Evolutionary conservation across 345 rosid species (phyloP).

Genomic region (Anastatica hierochuntica): DNA sequence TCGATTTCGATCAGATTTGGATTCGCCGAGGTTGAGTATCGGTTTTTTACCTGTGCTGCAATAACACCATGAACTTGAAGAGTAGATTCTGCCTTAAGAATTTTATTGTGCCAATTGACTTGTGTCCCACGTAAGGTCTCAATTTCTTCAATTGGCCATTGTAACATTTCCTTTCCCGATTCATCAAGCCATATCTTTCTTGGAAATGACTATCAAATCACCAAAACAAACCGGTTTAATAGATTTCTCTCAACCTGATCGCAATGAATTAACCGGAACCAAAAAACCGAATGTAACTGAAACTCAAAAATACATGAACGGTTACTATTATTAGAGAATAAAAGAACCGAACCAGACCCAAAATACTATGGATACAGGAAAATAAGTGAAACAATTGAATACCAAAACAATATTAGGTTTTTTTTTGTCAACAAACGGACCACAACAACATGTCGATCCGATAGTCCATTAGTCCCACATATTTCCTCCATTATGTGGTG

Average conservation of each 20-base stretch:
- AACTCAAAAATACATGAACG: neutral
- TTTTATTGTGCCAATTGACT: slow-evolving; percentile 20
- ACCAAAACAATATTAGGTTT: too few species aligned
- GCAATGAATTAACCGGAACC: too few species aligned
- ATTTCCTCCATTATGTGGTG: too few species aligned
- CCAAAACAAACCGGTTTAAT: neutral
- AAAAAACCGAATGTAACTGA: neutral
- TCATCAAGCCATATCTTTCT: slow-evolving; percentile 40
- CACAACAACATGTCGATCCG: too few species aligned
- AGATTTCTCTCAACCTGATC: neutral
- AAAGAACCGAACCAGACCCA: too few species aligned
- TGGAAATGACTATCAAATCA: slow-evolving; percentile 46
- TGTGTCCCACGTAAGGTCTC: slow-evolving; percentile 36
- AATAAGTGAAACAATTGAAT: too few species aligned
- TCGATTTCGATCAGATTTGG: neutral
- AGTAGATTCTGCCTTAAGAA: slow-evolving; percentile 31
- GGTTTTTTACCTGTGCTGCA: slow-evolving; percentile 35
- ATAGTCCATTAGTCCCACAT: too few species aligned
- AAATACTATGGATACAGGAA: too few species aligned
- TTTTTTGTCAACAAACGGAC: too few species aligned
- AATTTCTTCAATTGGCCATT: slow-evolving; percentile 60
- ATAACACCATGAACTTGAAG: slow-evolving; percentile 42
- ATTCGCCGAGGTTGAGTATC: neutral
- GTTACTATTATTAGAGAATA: too few species aligned
- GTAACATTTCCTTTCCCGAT: slow-evolving; percentile 48